Conservation (phyloP, 2,329 filamentous ascomycete genomes). For the Grosmannia huntii region DNA sequence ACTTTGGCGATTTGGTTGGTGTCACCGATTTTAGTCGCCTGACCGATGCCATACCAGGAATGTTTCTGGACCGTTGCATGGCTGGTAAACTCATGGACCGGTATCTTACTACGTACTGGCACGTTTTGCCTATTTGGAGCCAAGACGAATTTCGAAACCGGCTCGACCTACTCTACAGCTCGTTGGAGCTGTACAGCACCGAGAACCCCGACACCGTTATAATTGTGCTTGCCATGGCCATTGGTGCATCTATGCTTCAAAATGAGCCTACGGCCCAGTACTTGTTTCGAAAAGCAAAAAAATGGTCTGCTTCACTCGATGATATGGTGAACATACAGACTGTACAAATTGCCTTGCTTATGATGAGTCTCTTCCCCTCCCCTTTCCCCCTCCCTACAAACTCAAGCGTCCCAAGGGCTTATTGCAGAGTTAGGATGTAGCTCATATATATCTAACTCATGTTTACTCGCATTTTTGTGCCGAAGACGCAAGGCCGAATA, state of each 20-base stretch:
- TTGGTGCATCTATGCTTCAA: conserved; percentile 9
- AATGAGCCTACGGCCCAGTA: conserved; percentile 9
- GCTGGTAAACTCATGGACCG: conserved; percentile 7
- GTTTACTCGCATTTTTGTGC: conserved; percentile 7
- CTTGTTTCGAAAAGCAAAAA: conserved; percentile 8
- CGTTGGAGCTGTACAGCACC: background rate
- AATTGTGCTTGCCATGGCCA: conserved; percentile 6
- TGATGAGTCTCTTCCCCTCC: conserved; percentile 4
- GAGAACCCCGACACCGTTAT: conserved; percentile 9
- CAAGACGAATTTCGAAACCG: conserved; percentile 6
- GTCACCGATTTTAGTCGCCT: background rate
- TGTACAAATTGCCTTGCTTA: conserved; percentile 11
- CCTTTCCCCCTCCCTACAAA: background rate
- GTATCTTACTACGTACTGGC: conserved; percentile 10
- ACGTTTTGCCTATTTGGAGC: conserved; percentile 11
- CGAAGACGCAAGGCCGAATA: conserved; percentile 11
- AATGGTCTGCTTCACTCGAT: conserved; percentile 7
- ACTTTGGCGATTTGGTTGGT: conserved; percentile 11
- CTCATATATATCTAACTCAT: background rate
- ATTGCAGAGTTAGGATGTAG: background rate
- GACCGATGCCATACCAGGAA: conserved; percentile 2
- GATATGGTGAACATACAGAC: conserved; percentile 12
- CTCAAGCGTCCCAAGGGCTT: no score
- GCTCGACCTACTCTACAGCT: conserved; percentile 5
- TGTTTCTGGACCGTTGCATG: conserved; percentile 8